Conservation (phyloP, 2,329 filamentous ascomycete genomes). For the Aspergillus proliferans region DNA sequence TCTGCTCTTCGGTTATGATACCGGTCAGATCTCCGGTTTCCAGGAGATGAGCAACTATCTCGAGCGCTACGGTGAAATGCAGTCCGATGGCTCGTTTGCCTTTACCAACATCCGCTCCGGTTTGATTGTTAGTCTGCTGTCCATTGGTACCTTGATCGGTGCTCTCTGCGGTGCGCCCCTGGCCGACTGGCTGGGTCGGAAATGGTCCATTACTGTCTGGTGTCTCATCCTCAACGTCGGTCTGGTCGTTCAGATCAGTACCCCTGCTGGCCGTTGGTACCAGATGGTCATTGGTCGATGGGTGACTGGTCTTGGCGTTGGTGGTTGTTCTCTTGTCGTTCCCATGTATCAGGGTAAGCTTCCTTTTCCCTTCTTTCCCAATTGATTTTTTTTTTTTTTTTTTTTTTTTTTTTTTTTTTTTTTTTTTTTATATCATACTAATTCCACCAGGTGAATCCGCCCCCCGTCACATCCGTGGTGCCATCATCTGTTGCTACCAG, state of each 20-base stretch:
- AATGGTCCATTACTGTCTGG: constrained; percentile 39
- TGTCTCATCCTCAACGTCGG: constrained; percentile 36
- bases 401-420: too few relatives aligned
- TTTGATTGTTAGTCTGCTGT: constrained; percentile 38
- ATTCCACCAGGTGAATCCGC: constrained; percentile 39
- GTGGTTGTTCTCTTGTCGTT: constrained; percentile 39
- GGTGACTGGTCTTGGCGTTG: constrained; percentile 41
- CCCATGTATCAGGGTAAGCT: constrained; percentile 45
- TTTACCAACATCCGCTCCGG: constrained; percentile 39
- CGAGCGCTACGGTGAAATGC: constrained; percentile 31
- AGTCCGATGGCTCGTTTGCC: constrained; percentile 23
- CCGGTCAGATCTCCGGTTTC: constrained; percentile 42
- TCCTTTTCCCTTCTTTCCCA: constrained; percentile 11
- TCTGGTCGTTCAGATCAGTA: constrained; percentile 39
- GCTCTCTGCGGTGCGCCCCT: constrained; percentile 36
- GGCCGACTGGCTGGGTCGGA: constrained; percentile 38
- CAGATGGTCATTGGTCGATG: constrained; percentile 40
- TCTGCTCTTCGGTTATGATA: constrained; percentile 41
- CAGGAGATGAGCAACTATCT: constrained; percentile 39
- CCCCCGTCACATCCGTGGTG: constrained; percentile 42
- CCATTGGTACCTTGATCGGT: constrained; percentile 40
- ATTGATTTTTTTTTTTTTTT: too few relatives aligned
- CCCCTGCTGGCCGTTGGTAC: constrained; percentile 33
- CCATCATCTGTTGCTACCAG: constrained; percentile 43
- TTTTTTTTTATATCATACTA: background rate